phyloP scores from a whole-genome alignment of 2,329 filamentous ascomycete genomes.

The Exophiala calicioides region DNA sequence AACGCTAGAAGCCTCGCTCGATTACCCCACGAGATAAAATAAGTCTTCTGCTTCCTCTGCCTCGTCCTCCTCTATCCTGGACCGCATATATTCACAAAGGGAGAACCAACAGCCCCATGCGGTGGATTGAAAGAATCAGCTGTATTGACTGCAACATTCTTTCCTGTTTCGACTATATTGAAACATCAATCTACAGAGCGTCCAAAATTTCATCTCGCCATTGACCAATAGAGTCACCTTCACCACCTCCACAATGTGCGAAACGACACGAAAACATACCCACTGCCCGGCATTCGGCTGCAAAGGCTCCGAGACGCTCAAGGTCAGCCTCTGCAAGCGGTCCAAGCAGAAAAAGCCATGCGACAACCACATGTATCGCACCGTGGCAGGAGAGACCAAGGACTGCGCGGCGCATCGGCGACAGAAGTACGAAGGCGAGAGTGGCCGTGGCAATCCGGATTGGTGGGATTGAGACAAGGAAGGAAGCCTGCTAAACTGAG shows the following conservation, averaged over 20 bases:
- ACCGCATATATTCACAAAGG: no score
- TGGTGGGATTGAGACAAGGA: conserved; percentile 17
- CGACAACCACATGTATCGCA: conserved; percentile 9
- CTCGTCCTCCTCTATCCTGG: no score
- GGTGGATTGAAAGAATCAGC: no score
- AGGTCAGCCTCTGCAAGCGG: conserved; percentile 10
- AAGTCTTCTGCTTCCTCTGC: no score
- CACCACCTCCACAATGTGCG: conserved; percentile 14
- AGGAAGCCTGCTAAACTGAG: background rate
- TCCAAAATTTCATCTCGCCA: no score
- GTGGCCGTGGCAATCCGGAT: conserved; percentile 16
- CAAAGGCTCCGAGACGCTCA: conserved; percentile 11
- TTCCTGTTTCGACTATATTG: no score
- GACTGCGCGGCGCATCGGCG: conserved; percentile 15
- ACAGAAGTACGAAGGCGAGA: conserved; percentile 17
- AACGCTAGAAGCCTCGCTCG: no score
- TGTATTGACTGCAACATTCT: no score
- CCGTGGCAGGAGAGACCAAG: conserved; percentile 11
- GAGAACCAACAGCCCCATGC: no score
- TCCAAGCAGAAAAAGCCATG: conserved; percentile 20
- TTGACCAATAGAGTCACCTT: background rate
- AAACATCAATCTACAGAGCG: no score
- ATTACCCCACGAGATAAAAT: no score
- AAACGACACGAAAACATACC: conserved; percentile 17
- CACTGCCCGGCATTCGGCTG: conserved; percentile 14